Evolutionary conservation across 208 protist species (phyloP).

Genomic region (Trypanosoma boissoni): DNA sequence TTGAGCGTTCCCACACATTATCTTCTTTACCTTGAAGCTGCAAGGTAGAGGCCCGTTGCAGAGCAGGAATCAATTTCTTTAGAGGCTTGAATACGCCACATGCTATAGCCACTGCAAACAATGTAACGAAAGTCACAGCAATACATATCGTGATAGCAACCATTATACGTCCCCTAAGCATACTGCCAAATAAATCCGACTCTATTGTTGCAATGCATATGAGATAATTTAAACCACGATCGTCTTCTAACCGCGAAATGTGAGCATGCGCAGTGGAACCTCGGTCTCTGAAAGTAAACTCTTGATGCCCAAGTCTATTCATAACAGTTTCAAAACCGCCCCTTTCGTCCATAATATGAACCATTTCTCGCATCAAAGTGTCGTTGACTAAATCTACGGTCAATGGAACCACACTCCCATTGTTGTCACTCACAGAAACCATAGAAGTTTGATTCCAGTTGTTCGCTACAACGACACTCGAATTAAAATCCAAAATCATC

Average conservation of each 20-base stretch:
- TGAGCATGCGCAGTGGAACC: conserved; percentile 30
- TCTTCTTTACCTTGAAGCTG: conserved; percentile 31
- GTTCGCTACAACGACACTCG: conserved; percentile 45
- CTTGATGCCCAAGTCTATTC: conserved; percentile 19
- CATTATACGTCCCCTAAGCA: background rate
- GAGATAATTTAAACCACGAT: conserved; percentile 41
- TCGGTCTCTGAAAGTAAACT: conserved; percentile 38
- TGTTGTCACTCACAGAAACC: background rate
- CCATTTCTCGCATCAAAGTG: conserved; percentile 32
- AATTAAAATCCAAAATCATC: conserved; percentile 39
- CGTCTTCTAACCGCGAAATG: conserved; percentile 41
- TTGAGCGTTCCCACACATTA: conserved; percentile 2
- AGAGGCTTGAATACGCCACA: conserved; percentile 24
- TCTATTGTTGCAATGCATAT: conserved; percentile 39
- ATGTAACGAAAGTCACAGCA: conserved; percentile 37
- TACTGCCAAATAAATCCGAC: conserved; percentile 38
- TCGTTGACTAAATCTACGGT: conserved; percentile 40
- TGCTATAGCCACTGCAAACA: conserved; percentile 45
- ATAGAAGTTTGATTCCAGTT: conserved; percentile 41
- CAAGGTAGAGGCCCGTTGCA: conserved; percentile 50
- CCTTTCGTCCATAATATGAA: conserved; percentile 19
- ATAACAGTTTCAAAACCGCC: conserved; percentile 34
- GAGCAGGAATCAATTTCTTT: conserved; percentile 42
- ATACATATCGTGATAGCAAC: conserved; percentile 38
- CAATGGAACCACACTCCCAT: background rate